Evolutionary conservation across 345 rosid genomes (phyloP).

Genomic region (sweet orange (Citrus sinensis)): DVS_A1.0 CM039169.1:13461501-13462000

Average conservation of each 20-base stretch:
- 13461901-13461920: neutral
- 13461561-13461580: neutral
- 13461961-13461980: neutral
- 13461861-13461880: neutral
- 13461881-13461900: neutral
- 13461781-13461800: neutral
- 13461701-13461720: neutral
- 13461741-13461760: neutral
- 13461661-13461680: neutral
- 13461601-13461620: neutral
- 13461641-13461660: neutral
- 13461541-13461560: neutral
- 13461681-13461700: neutral
- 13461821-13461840: neutral
- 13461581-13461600: neutral
- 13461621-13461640: neutral
- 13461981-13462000: neutral
- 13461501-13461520: neutral
- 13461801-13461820: neutral
- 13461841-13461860: neutral
- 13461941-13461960: neutral
- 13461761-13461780: neutral
- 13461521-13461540: neutral
- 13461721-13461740: too few species aligned
- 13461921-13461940: neutral